These are phyloP conservation scores for Calonectria honghensis DNA, from an alignment of 2,329 filamentous ascomycete genomes.

Conservation along the genomic window DNA sequence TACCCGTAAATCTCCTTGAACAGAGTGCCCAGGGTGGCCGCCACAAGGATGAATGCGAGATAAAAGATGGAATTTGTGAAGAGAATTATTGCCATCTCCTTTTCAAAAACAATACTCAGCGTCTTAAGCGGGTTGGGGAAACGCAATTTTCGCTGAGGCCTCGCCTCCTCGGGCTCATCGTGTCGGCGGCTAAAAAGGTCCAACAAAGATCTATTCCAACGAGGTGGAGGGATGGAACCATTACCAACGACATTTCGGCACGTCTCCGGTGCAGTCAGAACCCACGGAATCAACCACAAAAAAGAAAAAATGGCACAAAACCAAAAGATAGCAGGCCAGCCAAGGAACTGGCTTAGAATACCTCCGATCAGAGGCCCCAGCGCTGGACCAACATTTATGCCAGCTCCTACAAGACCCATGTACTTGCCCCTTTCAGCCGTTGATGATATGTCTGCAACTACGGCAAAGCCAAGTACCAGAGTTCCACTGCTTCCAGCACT, in stretches of 20 bases:
- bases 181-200: slow-evolving; percentile 67
- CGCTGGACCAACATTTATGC: slow-evolving; percentile 73
- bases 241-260: slow-evolving; percentile 77
- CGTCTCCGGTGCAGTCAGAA: slow-evolving; percentile 76
- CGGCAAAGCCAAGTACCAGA: slow-evolving; percentile 81
- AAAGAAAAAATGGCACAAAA: slow-evolving; percentile 75
- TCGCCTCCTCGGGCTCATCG: slow-evolving; percentile 59
- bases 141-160: slow-evolving; percentile 64
- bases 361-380: slow-evolving; percentile 79
- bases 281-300: slow-evolving; percentile 71
- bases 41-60: slow-evolving; percentile 72
- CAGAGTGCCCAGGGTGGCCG: slow-evolving; percentile 71
- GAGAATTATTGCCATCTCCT: slow-evolving; percentile 73
- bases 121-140: slow-evolving; percentile 76
- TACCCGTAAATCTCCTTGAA: slow-evolving; percentile 72
- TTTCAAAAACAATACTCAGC: slow-evolving; percentile 72
- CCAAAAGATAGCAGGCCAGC: slow-evolving; percentile 83
- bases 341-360: slow-evolving; percentile 76
- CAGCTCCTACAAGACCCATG: slow-evolving; percentile 79
- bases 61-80: slow-evolving; percentile 73
- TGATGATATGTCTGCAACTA: slow-evolving; percentile 83
- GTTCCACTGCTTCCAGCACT: slow-evolving; percentile 80
- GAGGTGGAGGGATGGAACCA: slow-evolving; percentile 74
- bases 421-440: slow-evolving; percentile 83
- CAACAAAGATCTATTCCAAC: slow-evolving; percentile 75